Evolutionary conservation across 2,329 filamentous ascomycete genomes (phyloP).

Genomic region (Lachnellula willkommii): DNA sequence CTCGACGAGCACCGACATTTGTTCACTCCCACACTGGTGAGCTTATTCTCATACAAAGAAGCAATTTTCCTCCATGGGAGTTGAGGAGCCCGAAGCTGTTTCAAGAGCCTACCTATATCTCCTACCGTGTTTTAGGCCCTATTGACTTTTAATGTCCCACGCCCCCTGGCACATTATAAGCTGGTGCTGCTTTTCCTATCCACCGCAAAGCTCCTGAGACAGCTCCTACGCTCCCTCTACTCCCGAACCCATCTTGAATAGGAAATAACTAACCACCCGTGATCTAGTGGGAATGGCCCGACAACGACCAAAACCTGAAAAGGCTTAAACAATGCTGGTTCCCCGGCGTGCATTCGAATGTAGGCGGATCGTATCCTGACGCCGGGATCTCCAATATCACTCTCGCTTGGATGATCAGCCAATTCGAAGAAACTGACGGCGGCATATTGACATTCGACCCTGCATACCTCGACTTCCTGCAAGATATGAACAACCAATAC

Average conservation of each 20-base stretch:
- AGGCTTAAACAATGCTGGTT: conserved; percentile 42
- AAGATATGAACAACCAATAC: conserved; percentile 19
- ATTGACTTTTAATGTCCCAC: too few relatives aligned
- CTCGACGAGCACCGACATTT: conserved; percentile 42
- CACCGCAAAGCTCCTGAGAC: too few relatives aligned
- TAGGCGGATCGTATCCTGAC: conserved; percentile 44
- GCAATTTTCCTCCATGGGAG: too few relatives aligned
- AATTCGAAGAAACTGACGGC: conserved; percentile 27
- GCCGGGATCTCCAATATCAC: conserved; percentile 41
- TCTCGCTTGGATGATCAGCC: conserved; percentile 45
- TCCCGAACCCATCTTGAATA: too few relatives aligned
- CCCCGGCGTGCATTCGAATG: conserved; percentile 42
- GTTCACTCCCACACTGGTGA: conserved; percentile 33
- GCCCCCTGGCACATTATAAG: too few relatives aligned
- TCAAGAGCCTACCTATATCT: too few relatives aligned
- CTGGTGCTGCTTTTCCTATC: too few relatives aligned
- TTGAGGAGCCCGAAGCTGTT: too few relatives aligned
- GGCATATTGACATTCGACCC: conserved; percentile 33
- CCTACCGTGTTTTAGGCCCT: too few relatives aligned
- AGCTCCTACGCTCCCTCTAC: too few relatives aligned
- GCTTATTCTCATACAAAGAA: too few relatives aligned
- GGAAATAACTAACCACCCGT: too few relatives aligned
- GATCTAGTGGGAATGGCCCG: conserved; percentile 28
- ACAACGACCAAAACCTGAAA: conserved; percentile 11
- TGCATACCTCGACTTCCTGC: conserved; percentile 26